phyloP scores from a whole-genome alignment of 192 early-diverging fungal species.

The Jimgerdemannia flammicorona region DNA sequence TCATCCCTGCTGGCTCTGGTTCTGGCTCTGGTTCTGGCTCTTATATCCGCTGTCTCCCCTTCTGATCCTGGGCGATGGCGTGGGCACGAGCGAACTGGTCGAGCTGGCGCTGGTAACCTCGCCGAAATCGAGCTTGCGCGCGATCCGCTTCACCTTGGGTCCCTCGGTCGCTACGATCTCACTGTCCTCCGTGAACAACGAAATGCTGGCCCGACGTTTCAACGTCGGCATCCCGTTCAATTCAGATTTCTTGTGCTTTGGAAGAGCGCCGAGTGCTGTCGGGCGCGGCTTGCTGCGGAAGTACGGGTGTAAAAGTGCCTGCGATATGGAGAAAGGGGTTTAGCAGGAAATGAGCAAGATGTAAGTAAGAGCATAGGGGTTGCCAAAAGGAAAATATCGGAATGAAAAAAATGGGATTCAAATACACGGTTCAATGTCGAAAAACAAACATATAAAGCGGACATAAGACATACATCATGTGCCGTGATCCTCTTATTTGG shows the following conservation, averaged over 20 bases:
- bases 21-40: background rate
- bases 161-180: background rate
- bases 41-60: background rate
- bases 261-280: slow-evolving; percentile 63
- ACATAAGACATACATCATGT: slow-evolving; percentile 52
- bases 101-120: background rate
- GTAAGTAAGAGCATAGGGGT: background rate
- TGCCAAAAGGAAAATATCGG: too few species aligned
- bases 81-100: background rate
- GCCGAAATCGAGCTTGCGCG: background rate
- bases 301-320: slow-evolving; percentile 70
- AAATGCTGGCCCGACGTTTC: background rate
- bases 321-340: background rate
- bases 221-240: background rate
- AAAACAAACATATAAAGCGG: slow-evolving; percentile 29
- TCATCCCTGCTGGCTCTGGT: too few species aligned
- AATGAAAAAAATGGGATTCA: background rate
- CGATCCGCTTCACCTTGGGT: background rate
- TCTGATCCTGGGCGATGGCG: background rate
- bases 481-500: slow-evolving; percentile 79
- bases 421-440: background rate
- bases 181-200: background rate
- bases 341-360: background rate
- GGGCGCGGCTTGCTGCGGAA: slow-evolving; percentile 71
- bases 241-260: slow-evolving; percentile 29